phyloP scores from a whole-genome alignment of 352 stramenopile species.

The Phytophthora chlamydospora region DNA sequence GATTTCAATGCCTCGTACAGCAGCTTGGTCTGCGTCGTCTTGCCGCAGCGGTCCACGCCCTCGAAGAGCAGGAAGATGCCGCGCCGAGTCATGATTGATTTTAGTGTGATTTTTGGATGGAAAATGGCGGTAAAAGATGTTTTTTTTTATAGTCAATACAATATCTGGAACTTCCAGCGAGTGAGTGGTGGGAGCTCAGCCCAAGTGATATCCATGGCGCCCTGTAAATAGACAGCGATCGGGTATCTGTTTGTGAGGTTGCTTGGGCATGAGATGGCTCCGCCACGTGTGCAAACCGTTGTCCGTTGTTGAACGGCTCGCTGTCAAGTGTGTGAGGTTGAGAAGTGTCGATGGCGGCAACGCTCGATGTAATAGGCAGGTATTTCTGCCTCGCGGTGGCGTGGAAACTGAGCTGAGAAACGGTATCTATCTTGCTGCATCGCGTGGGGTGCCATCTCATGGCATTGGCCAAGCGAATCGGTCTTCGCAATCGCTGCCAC shows the following conservation, averaged over 20 bases:
- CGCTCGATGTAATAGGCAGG: not conserved
- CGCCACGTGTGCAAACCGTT: too few species aligned
- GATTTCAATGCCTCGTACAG: slow-evolving; percentile 75
- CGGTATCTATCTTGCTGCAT: slow-evolving; percentile 5
- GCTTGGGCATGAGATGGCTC: too few species aligned
- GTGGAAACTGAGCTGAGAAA: slow-evolving; percentile 12
- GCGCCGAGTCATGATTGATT: slow-evolving; percentile 50
- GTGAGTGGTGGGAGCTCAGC: too few species aligned
- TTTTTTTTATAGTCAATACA: too few species aligned
- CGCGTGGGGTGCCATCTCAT: slow-evolving; percentile 1
- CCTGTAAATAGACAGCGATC: too few species aligned
- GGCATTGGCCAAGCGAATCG: not conserved
- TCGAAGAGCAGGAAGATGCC: slow-evolving; percentile 99
- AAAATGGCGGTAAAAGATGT: not conserved
- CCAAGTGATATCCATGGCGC: too few species aligned
- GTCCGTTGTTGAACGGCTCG: too few species aligned
- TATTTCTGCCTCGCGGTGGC: slow-evolving; percentile 8
- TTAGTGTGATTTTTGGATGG: not conserved
- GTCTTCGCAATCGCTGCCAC: not conserved
- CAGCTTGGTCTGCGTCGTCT: slow-evolving; percentile 98
- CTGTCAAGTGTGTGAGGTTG: not conserved
- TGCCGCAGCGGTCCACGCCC: slow-evolving; percentile 98
- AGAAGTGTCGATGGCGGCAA: slow-evolving; percentile 9
- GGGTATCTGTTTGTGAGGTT: too few species aligned
- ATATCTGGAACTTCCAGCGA: too few species aligned